phyloP scores from a whole-genome alignment of 2,329 filamentous ascomycete genomes.

The Hymenoscyphus linearis region DNA sequence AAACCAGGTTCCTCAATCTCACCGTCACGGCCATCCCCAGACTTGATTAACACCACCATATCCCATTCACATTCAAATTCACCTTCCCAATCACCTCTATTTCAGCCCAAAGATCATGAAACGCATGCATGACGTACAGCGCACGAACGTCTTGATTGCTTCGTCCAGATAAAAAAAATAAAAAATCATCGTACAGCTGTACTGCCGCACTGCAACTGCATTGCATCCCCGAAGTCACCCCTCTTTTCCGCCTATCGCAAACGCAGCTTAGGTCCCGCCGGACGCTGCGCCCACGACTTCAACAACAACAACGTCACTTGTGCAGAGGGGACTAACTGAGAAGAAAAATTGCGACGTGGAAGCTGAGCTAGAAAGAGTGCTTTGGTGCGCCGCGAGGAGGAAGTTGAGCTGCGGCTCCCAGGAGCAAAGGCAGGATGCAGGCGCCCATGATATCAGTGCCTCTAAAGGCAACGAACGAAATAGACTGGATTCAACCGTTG shows the following conservation, averaged over 20 bases:
- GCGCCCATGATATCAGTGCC: slow-evolving; percentile 94
- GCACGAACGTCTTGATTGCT: slow-evolving; percentile 15
- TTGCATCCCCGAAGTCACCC: neutral
- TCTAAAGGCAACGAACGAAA: slow-evolving; percentile 91
- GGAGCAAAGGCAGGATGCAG: slow-evolving; percentile 52
- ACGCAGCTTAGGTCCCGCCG: slow-evolving; percentile 1
- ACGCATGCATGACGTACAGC: slow-evolving; percentile 16
- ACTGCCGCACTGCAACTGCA: neutral
- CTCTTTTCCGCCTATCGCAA: slow-evolving; percentile 3
- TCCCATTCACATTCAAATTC: neutral
- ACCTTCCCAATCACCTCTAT: too few relatives aligned
- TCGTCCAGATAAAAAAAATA: neutral
- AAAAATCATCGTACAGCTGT: neutral
- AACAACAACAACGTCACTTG: neutral
- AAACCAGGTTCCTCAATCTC: neutral
- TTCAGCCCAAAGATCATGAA: slow-evolving; percentile 17
- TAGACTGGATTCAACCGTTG: slow-evolving; percentile 91
- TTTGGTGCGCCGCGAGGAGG: slow-evolving; percentile 10
- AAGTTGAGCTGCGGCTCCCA: slow-evolving; percentile 33
- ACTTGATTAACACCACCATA: neutral
- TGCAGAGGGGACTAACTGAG: neutral
- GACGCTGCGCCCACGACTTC: slow-evolving; percentile 6
- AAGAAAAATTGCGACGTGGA: neutral
- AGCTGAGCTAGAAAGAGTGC: slow-evolving; percentile 2
- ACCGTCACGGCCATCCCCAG: neutral